Conservation (phyloP, 768 basidiomycete species). For the Suillus placidus region DNA sequence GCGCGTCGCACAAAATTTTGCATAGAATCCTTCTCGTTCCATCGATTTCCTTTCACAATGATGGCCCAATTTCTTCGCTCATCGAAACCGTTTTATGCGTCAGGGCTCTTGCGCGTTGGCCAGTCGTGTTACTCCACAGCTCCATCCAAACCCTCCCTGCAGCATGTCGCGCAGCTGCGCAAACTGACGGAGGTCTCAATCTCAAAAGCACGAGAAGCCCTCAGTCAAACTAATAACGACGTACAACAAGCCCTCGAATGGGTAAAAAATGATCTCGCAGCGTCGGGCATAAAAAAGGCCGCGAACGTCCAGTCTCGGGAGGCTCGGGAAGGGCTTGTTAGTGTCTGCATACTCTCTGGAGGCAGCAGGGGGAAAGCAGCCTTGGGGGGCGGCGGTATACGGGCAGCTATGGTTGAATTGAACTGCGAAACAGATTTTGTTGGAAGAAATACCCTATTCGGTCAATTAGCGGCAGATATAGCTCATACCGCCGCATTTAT, state of each 20-base stretch:
- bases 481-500: conserved; percentile 83
- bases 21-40: not conserved
- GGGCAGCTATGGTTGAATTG: conserved; percentile 88
- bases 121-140: conserved; percentile 52
- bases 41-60: conserved; percentile 17
- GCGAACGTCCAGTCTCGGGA: conserved; percentile 79
- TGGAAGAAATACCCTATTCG: conserved; percentile 81
- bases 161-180: conserved; percentile 85
- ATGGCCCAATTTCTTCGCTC: conserved; percentile 14
- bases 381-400: conserved; percentile 48
- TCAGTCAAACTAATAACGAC: conserved; percentile 72
- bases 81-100: conserved; percentile 6
- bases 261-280: conserved; percentile 74
- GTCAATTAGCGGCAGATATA: conserved; percentile 73
- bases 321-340: conserved; percentile 79
- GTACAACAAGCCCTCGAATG: conserved; percentile 74
- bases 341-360: conserved; percentile 70
- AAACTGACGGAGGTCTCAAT: conserved; percentile 82
- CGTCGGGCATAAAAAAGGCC: conserved; percentile 76
- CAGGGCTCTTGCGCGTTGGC: not conserved
- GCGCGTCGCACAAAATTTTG: conserved; percentile 2
- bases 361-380: conserved; percentile 47
- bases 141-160: conserved; percentile 60
- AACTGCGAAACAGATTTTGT: conserved; percentile 99
- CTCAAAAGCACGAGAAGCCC: conserved; percentile 86